A percentile compares a stretch with the other conserved stretches of the same genome.
Conservation (phyloP, 1,284 basidiomycete genomes). For the Moesziomyces globuligerus region DNA sequence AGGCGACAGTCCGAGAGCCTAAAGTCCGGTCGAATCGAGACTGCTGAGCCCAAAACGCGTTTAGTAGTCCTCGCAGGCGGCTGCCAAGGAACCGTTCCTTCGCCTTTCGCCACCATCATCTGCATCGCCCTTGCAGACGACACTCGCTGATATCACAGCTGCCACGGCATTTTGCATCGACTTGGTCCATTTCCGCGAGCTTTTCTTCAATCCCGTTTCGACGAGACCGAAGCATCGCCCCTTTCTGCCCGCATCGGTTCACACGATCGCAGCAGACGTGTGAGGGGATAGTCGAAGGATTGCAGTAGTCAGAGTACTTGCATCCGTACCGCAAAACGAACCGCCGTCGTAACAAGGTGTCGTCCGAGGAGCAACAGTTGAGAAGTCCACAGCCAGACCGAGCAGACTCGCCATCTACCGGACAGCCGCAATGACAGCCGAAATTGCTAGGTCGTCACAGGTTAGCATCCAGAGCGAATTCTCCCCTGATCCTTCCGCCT, state of each 20-base stretch:
- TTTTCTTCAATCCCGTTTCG: conserved; percentile 3
- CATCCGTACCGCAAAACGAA: not conserved
- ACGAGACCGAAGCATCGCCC: conserved; percentile 5
- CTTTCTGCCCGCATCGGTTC: not conserved
- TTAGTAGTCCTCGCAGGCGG: conserved; percentile 16
- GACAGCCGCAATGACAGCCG: conserved; percentile 38
- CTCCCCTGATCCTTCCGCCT: not conserved
- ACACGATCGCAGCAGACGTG: not conserved
- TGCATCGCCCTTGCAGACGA: conserved; percentile 40
- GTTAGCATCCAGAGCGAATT: conserved; percentile 14
- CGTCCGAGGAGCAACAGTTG: conserved; percentile 28
- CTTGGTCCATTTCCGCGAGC: conserved; percentile 3
- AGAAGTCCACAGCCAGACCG: conserved; percentile 15
- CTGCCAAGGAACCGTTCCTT: conserved; percentile 3
- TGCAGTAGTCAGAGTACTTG: not conserved
- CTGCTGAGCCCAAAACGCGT: conserved; percentile 6
- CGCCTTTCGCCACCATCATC: conserved; percentile 54
- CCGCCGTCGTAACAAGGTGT: conserved; percentile 6
- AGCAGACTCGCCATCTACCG: conserved; percentile 2
- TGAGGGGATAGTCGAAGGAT: not conserved
- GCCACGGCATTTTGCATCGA: conserved; percentile 15
- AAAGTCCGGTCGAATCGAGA: not conserved
- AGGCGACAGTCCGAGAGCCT: not conserved
- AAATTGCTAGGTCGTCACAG: conserved; percentile 38
- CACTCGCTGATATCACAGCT: conserved; percentile 23